phyloP scores from a whole-genome alignment of 2,329 filamentous ascomycete species.

The Epichloe bromicola region DNA sequence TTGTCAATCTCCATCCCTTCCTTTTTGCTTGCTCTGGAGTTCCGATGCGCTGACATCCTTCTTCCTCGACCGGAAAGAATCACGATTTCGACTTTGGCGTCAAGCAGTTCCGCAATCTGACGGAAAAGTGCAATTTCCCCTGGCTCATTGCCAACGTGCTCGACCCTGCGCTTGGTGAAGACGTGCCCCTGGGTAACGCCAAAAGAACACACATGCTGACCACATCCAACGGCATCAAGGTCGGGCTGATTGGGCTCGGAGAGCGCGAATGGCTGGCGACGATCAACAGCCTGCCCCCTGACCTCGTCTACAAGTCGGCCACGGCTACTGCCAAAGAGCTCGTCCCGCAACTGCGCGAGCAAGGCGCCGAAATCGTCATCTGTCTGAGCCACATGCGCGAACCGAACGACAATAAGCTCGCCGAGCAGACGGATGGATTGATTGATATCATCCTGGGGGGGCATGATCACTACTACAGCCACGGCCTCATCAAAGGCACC shows the following conservation, averaged over 20 bases:
- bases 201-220: constrained; percentile 65
- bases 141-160: constrained; percentile 85
- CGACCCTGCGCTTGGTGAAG: constrained; percentile 66
- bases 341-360: constrained; percentile 55
- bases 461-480: constrained; percentile 80
- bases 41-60: too few species aligned
- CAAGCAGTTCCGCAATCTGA: constrained; percentile 61
- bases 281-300: constrained; percentile 72
- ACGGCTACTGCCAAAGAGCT: constrained; percentile 63
- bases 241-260: constrained; percentile 74
- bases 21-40: background rate
- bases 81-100: constrained; percentile 91
- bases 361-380: constrained; percentile 73
- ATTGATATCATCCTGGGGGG: constrained; percentile 86
- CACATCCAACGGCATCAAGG: constrained; percentile 69
- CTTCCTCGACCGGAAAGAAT: constrained; percentile 30
- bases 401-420: constrained; percentile 80
- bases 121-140: constrained; percentile 61
- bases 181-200: constrained; percentile 63
- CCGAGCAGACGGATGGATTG: constrained; percentile 55
- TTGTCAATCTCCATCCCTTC: background rate
- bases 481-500: constrained; percentile 62
- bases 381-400: constrained; percentile 78
- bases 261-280: constrained; percentile 85
- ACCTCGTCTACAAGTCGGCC: constrained; percentile 71